Percentiles rank a stretch among this genome's conserved stretches.
Conservation (phyloP, 106 monocot species). For the Allium sativum region DNA sequence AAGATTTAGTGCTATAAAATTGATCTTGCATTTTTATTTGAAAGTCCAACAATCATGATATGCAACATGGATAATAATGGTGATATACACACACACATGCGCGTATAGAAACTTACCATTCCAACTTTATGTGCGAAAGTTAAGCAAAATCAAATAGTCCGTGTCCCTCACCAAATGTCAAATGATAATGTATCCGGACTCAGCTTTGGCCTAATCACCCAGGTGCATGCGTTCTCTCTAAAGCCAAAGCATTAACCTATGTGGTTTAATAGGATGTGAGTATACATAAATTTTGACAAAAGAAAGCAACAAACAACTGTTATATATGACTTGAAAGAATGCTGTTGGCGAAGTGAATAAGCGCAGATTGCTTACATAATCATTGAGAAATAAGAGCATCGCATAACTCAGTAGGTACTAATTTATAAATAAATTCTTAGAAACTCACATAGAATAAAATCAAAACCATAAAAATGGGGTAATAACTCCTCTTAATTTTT, state of each 20-base stretch:
- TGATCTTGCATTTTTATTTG: no score
- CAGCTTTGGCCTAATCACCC: slow-evolving; percentile 81
- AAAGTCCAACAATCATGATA: no score
- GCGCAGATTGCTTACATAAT: slow-evolving; percentile 69
- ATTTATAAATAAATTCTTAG: no score
- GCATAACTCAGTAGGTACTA: no score
- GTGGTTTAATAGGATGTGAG: slow-evolving; percentile 14
- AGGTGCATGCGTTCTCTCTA: slow-evolving; percentile 77
- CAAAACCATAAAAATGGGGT: no score
- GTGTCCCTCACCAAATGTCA: slow-evolving; percentile 95
- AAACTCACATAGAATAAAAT: no score
- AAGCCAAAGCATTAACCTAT: slow-evolving; percentile 96
- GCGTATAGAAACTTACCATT: slow-evolving; percentile 53
- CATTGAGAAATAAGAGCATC: no score
- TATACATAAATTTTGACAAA: neutral
- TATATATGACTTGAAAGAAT: slow-evolving; percentile 74
- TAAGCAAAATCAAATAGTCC: slow-evolving; percentile 91
- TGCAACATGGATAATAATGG: no score
- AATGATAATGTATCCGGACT: slow-evolving; percentile 72
- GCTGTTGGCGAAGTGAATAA: slow-evolving; percentile 94
- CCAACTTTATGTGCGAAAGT: slow-evolving; percentile 87
- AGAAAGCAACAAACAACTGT: neutral
- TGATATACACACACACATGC: no score
- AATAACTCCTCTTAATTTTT: no score
- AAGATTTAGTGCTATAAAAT: no score